phyloP scores from a whole-genome alignment of 495 filamentous ascomycete species.

The Bryoglossum gracile region DNA sequence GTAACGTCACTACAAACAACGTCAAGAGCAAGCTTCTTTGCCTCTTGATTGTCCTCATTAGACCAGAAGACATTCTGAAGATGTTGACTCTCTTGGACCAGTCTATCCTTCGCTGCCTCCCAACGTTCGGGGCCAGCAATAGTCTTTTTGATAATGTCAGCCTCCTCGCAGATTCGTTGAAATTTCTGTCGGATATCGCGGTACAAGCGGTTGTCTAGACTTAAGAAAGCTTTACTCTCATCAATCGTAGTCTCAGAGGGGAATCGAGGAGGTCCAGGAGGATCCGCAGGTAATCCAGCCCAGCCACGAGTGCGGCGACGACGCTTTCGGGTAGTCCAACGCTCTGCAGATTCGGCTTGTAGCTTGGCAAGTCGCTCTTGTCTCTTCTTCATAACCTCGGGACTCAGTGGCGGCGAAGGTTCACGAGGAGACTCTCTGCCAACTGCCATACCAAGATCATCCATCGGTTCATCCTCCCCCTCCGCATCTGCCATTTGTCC shows the following conservation, averaged over 20 bases:
- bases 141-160: slow-evolving; percentile 66
- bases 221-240: slow-evolving; percentile 65
- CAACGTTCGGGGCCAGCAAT: slow-evolving; percentile 62
- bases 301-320: slow-evolving; percentile 63
- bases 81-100: slow-evolving; percentile 58
- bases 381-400: slow-evolving; percentile 47
- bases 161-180: slow-evolving; percentile 56
- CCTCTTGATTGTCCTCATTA: slow-evolving; percentile 43
- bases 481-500: slow-evolving; percentile 21
- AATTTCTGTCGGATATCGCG: slow-evolving; percentile 58
- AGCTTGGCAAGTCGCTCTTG: slow-evolving; percentile 49
- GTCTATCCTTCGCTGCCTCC: slow-evolving; percentile 61
- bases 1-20: slow-evolving; percentile 76
- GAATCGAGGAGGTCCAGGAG: slow-evolving; percentile 66
- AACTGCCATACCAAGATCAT: slow-evolving; percentile 7
- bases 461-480: slow-evolving; percentile 15
- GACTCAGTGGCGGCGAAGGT: slow-evolving; percentile 36
- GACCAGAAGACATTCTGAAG: slow-evolving; percentile 58
- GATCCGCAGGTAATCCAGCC: slow-evolving; percentile 68
- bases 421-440: slow-evolving; percentile 12
- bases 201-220: slow-evolving; percentile 56
- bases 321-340: slow-evolving; percentile 59
- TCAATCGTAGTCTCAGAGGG: slow-evolving; percentile 77
- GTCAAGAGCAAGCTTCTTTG: slow-evolving; percentile 58
- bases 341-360: slow-evolving; percentile 56